These are phyloP conservation scores for Epichloe baconii DNA, from an alignment of 2,329 filamentous ascomycete species.

Conservation along the genomic window DNA sequence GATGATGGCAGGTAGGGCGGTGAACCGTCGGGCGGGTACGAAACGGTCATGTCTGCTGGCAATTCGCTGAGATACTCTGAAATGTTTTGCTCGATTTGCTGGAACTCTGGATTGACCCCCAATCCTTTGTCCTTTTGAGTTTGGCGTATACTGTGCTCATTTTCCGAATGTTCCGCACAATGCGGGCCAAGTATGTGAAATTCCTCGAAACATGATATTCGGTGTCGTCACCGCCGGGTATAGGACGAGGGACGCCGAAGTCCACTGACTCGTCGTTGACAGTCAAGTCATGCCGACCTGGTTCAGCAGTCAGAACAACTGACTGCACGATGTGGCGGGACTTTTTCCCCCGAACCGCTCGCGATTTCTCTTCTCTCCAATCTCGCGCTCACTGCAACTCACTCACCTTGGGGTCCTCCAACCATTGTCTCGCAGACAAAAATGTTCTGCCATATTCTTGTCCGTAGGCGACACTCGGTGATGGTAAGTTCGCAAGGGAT, in stretches of 20 bases:
- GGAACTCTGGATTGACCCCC: slow-evolving; percentile 78
- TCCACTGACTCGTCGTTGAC: slow-evolving; percentile 67
- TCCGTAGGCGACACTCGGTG: slow-evolving; percentile 72
- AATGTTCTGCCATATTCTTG: slow-evolving; percentile 78
- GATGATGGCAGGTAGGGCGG: slow-evolving; percentile 77
- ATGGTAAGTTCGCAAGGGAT: slow-evolving; percentile 54
- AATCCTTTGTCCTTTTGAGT: slow-evolving; percentile 67
- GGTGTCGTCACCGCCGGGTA: slow-evolving; percentile 55
- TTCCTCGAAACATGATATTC: slow-evolving; percentile 73
- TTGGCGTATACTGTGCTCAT: slow-evolving; percentile 65
- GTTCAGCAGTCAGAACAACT: slow-evolving; percentile 6
- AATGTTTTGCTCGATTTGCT: slow-evolving; percentile 65
- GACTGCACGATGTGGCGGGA: neutral
- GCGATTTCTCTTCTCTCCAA: neutral
- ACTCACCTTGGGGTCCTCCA: slow-evolving; percentile 73
- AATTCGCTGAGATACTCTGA: slow-evolving; percentile 64
- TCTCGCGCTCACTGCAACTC: neutral
- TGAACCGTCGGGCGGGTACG: slow-evolving; percentile 64
- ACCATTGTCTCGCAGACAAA: slow-evolving; percentile 86
- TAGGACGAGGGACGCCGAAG: slow-evolving; percentile 49
- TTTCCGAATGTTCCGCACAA: slow-evolving; percentile 63
- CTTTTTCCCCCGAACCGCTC: neutral
- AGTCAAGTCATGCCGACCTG: slow-evolving; percentile 65
- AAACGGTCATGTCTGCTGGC: slow-evolving; percentile 64
- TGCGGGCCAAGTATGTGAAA: slow-evolving; percentile 67